Evolutionary conservation across 306 rosid species (phyloP).

Genomic region (Castanea crenata): DNA sequence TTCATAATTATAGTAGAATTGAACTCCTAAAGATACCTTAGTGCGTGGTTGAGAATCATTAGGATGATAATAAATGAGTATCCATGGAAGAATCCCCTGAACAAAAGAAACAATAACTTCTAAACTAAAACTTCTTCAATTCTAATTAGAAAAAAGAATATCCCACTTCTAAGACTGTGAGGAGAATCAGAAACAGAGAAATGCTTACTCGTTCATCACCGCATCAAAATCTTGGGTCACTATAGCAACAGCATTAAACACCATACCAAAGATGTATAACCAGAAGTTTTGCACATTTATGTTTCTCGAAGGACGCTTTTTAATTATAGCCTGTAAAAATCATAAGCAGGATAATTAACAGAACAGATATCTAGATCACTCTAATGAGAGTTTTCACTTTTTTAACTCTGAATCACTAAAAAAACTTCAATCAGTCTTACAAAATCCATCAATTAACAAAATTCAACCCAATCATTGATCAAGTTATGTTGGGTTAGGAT

Average conservation of each 20-base stretch:
- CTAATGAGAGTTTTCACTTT: conserved; percentile 7
- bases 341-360: not conserved
- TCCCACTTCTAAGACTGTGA: conserved; percentile 19
- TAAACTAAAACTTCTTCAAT: conserved; percentile 7
- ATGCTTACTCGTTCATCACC: conserved; percentile 69
- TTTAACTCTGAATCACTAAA: not conserved
- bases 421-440: not conserved
- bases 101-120: conserved; percentile 21
- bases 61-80: conserved; percentile 80
- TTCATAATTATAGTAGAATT: not conserved
- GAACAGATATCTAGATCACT: not conserved
- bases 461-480: not conserved
- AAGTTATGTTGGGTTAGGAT: conserved; percentile 11
- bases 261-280: conserved; percentile 91
- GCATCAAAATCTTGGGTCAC: conserved; percentile 94
- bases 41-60: conserved; percentile 94
- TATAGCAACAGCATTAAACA: conserved; percentile 85
- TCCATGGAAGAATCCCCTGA: conserved; percentile 94
- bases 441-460: not conserved
- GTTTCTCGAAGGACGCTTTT: conserved; percentile 91
- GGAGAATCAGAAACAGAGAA: conserved; percentile 29
- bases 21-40: conserved; percentile 51
- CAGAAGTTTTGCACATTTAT: conserved; percentile 94
- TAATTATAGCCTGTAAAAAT: conserved; percentile 78
- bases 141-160: not conserved